A percentile compares a stretch with the other conserved stretches of the same genome.
Conservation (phyloP, 805 yeast species). For the Candida hungchunana region DNA sequence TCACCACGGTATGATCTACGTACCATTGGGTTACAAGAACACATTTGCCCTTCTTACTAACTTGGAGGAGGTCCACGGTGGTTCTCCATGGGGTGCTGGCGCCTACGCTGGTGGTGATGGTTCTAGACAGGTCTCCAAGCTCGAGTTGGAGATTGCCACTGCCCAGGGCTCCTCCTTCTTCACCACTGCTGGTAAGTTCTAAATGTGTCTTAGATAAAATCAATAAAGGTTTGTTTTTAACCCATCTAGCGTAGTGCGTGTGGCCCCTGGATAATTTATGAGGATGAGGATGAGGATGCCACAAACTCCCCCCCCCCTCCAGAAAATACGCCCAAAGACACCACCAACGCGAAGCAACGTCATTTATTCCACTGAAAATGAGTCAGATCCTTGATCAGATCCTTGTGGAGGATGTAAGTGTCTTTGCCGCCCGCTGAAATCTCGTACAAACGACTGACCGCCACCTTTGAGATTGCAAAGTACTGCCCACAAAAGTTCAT, state of each 20-base stretch:
- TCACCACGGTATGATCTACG: constrained; percentile 75
- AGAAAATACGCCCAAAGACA: too few species aligned
- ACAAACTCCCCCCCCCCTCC: too few species aligned
- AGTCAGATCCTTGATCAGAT: constrained; percentile 54
- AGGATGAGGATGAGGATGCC: too few species aligned
- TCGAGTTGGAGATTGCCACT: constrained; percentile 61
- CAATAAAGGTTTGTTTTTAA: too few species aligned
- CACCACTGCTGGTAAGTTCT: constrained; percentile 36
- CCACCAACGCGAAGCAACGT: too few species aligned
- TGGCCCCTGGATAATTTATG: too few species aligned
- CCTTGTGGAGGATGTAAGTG: constrained; percentile 63
- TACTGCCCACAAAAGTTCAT: constrained; percentile 72
- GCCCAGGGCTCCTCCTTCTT: constrained; percentile 68
- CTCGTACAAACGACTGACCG: not conserved
- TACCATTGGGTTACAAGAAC: constrained; percentile 71
- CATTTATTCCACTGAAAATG: constrained; percentile 10
- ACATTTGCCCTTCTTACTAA: constrained; percentile 52
- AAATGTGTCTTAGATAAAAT: too few species aligned
- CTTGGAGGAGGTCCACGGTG: constrained; percentile 71
- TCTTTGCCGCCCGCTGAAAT: not conserved
- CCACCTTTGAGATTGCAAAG: constrained; percentile 47
- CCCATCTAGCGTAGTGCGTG: too few species aligned
- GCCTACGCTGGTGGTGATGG: constrained; percentile 73
- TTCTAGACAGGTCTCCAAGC: constrained; percentile 57
- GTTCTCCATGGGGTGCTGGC: constrained; percentile 88